These are phyloP conservation scores for Triticum dicoccoides DNA, from an alignment of 176 grass and related monocot species.

Conservation along the genomic window DNA sequence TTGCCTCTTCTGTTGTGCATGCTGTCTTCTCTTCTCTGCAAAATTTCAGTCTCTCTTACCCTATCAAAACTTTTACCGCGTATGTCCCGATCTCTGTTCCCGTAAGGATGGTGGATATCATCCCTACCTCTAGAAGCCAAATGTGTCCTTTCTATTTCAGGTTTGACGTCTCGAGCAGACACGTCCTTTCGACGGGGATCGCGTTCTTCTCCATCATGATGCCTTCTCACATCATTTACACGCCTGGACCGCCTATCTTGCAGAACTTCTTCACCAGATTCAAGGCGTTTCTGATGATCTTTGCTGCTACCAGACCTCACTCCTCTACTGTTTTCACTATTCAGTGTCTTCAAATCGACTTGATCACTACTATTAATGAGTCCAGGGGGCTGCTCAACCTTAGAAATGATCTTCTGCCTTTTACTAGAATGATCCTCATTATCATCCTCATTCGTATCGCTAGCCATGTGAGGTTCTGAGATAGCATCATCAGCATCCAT, in stretches of 20 bases:
- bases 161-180: conserved; percentile 32
- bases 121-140: conserved; percentile 56
- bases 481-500: conserved; percentile 60
- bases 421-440: conserved; percentile 48
- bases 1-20: conserved; percentile 67
- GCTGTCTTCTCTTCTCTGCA: conserved; percentile 70
- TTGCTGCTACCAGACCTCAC: conserved; percentile 73
- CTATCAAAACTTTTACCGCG: conserved; percentile 84
- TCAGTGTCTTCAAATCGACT: conserved; percentile 33
- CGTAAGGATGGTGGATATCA: conserved; percentile 44
- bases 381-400: conserved; percentile 41
- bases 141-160: conserved; percentile 42
- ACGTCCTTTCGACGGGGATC: conserved; percentile 42
- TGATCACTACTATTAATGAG: conserved; percentile 42
- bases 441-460: conserved; percentile 43
- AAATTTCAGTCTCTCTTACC: conserved; percentile 53
- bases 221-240: conserved; percentile 45
- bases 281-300: conserved; percentile 51
- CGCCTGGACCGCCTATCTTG: conserved; percentile 48
- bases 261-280: conserved; percentile 70
- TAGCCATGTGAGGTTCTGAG: conserved; percentile 50
- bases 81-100: conserved; percentile 50
- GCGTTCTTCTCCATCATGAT: conserved; percentile 53
- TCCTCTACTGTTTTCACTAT: conserved; percentile 74
- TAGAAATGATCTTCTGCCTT: conserved; percentile 43